Conservation (phyloP, 2,329 filamentous ascomycete species). For the Cladosporium austrohemisphaericum region DNA sequence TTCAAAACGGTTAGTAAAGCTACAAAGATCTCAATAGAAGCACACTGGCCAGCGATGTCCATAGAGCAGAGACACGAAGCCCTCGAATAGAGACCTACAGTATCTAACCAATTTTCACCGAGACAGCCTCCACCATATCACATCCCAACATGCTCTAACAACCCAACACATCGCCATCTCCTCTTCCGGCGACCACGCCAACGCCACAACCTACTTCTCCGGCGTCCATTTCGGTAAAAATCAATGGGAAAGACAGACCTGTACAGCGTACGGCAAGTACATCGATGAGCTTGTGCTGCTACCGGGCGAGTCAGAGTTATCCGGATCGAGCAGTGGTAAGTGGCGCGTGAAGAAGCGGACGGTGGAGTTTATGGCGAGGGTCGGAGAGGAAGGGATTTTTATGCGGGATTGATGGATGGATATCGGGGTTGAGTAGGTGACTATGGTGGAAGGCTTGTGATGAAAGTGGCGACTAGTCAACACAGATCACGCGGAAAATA, state of each 20-base stretch:
- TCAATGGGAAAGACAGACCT: constrained; percentile 35
- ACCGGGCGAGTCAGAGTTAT: background rate
- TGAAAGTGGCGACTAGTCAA: too few relatives aligned
- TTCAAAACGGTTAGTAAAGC: constrained; percentile 28
- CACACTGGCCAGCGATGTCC: too few relatives aligned
- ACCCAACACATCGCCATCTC: constrained; percentile 39
- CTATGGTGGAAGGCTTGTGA: too few relatives aligned
- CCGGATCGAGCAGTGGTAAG: constrained; percentile 29
- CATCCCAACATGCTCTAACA: constrained; percentile 42
- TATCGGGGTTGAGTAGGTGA: background rate
- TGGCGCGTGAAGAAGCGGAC: constrained; percentile 39
- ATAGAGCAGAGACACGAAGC: too few relatives aligned
- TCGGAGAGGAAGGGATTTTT: constrained; percentile 35
- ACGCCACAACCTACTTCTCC: constrained; percentile 40
- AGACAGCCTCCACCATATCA: constrained; percentile 39
- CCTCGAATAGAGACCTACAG: too few relatives aligned
- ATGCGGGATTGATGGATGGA: constrained; percentile 20
- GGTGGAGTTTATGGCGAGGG: constrained; percentile 37
- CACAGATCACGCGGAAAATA: too few relatives aligned
- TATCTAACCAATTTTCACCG: too few relatives aligned
- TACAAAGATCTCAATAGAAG: background rate
- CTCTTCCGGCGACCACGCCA: constrained; percentile 31
- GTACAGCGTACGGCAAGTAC: constrained; percentile 43
- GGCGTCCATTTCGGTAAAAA: constrained; percentile 40
- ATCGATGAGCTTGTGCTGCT: constrained; percentile 36